Evolutionary conservation across 2,329 filamentous ascomycete genomes (phyloP), one percentile per base, ranked within the genome.

Genomic region (Lithohypha guttulata): DNA sequence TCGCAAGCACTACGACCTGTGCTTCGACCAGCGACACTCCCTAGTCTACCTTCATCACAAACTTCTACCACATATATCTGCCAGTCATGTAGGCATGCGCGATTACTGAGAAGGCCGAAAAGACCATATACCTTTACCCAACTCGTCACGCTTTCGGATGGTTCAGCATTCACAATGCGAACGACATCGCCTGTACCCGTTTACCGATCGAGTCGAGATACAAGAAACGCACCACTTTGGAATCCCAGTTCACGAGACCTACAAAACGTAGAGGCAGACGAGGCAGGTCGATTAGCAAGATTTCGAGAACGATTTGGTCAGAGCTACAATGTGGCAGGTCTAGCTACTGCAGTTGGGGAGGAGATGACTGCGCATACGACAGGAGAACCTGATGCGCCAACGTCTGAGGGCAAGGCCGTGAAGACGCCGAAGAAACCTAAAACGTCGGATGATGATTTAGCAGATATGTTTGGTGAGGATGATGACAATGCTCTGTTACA

Each of bases 51-150:
- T 11, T 41, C 32, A 7, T 20, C 30, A 14, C 31, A 28, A 11
- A 26, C 43, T 10, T 45, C 49, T 8, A 61, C 57, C 45, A 63
- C 62, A 34, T 66, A 61, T 52, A 55, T 65, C 51, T 66, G 60
- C 61, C 64, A 62, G 34, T 81, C 87, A 65, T 69, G 77, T 57
- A 80, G 86, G 44, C 77, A 85, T 58, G 91, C 91, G 37, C 86
- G 83, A 17, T 81, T 94, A 47, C 75, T 96, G 57, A 74, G 73
- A 46, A 84, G 91, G 11, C 86, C 86, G n/a, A 82, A 86, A 56
- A 77, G 87, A 4, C 89, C 91, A 28, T 96, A 95, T 71, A 84
- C 81, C 51, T 96, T 95, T 70, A 95, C 89, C n/a, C 91, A 98
- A 65, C 75, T 98, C 44, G 71, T 98, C 51, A 87, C 86, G 39